A percentile compares a stretch with the other conserved stretches of the same genome.
Evolutionary conservation across 2,329 filamentous ascomycete species (phyloP).

Genomic region (Penicillium sp.): DNA sequence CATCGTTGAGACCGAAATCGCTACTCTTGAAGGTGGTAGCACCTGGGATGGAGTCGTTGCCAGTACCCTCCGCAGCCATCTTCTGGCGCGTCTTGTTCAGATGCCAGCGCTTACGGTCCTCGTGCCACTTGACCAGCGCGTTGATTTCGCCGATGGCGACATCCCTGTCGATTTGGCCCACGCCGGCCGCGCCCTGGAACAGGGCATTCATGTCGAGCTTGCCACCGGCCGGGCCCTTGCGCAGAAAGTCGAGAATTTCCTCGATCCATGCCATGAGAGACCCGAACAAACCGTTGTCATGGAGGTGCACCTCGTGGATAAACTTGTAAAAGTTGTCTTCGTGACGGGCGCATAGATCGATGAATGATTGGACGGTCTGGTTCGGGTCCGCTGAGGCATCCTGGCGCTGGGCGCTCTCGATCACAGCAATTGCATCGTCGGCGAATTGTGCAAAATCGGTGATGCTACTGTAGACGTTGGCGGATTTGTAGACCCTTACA

Average conservation of each 20-base stretch:
- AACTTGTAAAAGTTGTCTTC: conserved; percentile 99
- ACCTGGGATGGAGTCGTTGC: conserved; percentile 49
- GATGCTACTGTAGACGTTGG: conserved; percentile 95
- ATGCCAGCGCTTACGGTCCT: conserved; percentile 95
- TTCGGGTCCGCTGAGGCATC: conserved; percentile 95
- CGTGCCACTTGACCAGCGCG: conserved; percentile 84
- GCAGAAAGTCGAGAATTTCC: conserved; percentile 85
- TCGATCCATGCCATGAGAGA: conserved; percentile 97
- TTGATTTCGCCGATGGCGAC: conserved; percentile 77
- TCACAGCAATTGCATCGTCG: conserved; percentile 83
- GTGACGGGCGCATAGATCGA: conserved; percentile 90
- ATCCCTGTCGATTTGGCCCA: conserved; percentile 62
- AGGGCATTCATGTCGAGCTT: conserved; percentile 92
- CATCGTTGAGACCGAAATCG: conserved; percentile 85
- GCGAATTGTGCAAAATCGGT: conserved; percentile 93
- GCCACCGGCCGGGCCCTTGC: conserved; percentile 75
- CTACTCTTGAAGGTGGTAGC: conserved; percentile 62
- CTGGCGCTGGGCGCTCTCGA: conserved; percentile 61
- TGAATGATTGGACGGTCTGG: conserved; percentile 96
- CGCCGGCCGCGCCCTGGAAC: conserved; percentile 71
- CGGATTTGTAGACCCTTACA: conserved; percentile 95
- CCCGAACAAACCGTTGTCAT: conserved; percentile 94
- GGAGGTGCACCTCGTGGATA: conserved; percentile 92
- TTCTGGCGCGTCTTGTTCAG: conserved; percentile 96
- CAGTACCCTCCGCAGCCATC: conserved; percentile 79